Conservation (phyloP, 768 basidiomycete genomes). For the Psilocybe tampanensis region DNA sequence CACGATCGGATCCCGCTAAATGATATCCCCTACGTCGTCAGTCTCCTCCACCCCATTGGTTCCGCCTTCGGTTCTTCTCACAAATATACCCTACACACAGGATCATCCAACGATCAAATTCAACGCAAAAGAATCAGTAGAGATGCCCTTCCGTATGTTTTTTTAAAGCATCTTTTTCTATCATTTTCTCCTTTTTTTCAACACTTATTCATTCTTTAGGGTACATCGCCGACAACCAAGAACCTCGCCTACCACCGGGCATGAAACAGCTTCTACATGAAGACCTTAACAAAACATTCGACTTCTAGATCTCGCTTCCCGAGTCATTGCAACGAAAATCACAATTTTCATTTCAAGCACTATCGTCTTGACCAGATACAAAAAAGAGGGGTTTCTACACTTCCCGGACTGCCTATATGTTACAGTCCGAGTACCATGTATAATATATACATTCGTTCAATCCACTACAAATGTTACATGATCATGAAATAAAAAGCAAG, state of each 20-base stretch:
- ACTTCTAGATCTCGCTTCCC: slow-evolving; percentile 53
- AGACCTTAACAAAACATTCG: slow-evolving; percentile 87
- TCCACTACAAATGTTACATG: neutral
- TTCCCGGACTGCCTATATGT: no score
- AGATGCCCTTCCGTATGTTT: slow-evolving; percentile 94
- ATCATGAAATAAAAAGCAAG: neutral
- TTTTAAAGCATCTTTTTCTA: neutral
- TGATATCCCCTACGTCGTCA: slow-evolving; percentile 72
- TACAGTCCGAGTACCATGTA: neutral
- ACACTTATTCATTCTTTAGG: slow-evolving; percentile 30
- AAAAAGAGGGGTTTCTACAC: neutral
- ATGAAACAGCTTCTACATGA: slow-evolving; percentile 87
- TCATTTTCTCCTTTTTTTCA: neutral
- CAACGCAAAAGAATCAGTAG: slow-evolving; percentile 86
- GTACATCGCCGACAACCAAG: slow-evolving; percentile 50
- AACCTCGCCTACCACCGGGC: slow-evolving; percentile 83
- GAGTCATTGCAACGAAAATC: no score
- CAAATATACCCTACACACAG: slow-evolving; percentile 39
- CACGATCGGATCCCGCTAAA: slow-evolving; percentile 73
- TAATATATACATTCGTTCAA: neutral
- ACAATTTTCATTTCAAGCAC: neutral
- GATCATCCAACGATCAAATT: slow-evolving; percentile 91
- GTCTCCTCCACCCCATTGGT: no score
- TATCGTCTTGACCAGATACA: slow-evolving; percentile 24
- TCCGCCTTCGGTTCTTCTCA: neutral